Percentiles rank a stretch among this genome's conserved stretches.
Evolutionary conservation across 169 alveolate species (phyloP).

Genomic region (Besnoitia besnoiti): DNA sequence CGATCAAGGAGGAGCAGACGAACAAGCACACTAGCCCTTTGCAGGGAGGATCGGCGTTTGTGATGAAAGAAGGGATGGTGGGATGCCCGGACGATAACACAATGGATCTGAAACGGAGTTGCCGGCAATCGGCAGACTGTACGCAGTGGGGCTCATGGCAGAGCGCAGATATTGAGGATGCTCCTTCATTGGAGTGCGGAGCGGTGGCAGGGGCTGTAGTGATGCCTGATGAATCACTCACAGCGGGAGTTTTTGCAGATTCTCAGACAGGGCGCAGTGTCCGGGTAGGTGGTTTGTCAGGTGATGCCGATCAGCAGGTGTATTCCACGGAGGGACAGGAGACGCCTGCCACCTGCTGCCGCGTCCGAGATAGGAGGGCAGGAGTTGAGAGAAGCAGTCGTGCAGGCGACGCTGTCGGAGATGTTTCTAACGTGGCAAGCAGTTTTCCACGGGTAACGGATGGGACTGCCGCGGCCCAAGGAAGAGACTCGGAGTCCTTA

Average conservation of each 20-base stretch:
- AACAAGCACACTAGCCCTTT: too few species aligned
- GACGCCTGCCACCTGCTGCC: not conserved
- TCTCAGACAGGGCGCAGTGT: not conserved
- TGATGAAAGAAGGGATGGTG: too few species aligned
- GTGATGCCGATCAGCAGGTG: not conserved
- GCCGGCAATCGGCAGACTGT: not conserved
- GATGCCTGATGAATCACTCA: not conserved
- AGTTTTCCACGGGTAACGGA: too few species aligned
- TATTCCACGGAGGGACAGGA: not conserved
- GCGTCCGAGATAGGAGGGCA: not conserved
- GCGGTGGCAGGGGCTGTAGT: not conserved
- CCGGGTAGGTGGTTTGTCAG: not conserved
- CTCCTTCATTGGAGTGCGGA: not conserved
- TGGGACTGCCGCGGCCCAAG: too few species aligned
- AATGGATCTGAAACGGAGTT: not conserved
- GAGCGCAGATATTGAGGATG: slow-evolving; percentile 21
- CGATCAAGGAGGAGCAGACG: too few species aligned
- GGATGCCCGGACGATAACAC: too few species aligned
- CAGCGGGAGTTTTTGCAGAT: not conserved
- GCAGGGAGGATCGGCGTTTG: too few species aligned
- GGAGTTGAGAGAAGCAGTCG: not conserved
- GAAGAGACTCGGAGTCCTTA: too few species aligned
- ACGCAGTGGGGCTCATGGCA: not conserved
- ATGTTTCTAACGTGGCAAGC: too few species aligned
- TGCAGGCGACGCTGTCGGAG: not conserved